phyloP scores from a whole-genome alignment of 1,284 basidiomycete species.

The Heliocybe sulcata region DNA sequence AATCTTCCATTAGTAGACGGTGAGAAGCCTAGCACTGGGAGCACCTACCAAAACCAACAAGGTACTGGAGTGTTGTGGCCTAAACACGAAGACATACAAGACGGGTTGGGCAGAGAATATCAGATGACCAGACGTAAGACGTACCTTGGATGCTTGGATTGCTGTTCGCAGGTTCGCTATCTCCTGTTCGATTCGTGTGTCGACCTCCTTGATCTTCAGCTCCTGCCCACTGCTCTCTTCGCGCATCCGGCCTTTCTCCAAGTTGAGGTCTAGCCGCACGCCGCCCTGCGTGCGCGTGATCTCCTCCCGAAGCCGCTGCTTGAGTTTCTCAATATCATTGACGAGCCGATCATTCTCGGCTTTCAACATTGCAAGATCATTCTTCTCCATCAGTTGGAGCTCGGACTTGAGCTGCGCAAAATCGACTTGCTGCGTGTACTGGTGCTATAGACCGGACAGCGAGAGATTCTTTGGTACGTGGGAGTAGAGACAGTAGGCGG shows the following conservation, averaged over 20 bases:
- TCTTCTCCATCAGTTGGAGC: conserved; percentile 94
- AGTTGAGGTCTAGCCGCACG: conserved; percentile 90
- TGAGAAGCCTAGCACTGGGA: background rate
- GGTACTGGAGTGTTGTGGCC: conserved; percentile 79
- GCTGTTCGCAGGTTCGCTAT: conserved; percentile 87
- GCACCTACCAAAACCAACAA: conserved; percentile 73
- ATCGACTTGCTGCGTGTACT: conserved; percentile 95
- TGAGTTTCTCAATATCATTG: conserved; percentile 92
- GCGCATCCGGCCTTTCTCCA: conserved; percentile 94
- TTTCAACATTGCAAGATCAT: conserved; percentile 94
- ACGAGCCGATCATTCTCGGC: conserved; percentile 91
- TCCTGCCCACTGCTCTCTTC: conserved; percentile 93
- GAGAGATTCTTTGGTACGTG: background rate
- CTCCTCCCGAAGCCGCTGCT: conserved; percentile 89
- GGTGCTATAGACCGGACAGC: conserved; percentile 47
- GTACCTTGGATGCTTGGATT: conserved; percentile 88
- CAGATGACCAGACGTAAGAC: conserved; percentile 18
- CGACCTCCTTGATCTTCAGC: conserved; percentile 97
- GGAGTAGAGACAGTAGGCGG: background rate
- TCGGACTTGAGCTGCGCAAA: conserved; percentile 97
- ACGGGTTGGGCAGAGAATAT: background rate
- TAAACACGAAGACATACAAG: conserved; percentile 18
- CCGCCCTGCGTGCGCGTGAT: conserved; percentile 91
- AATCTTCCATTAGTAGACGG: conserved; percentile 8
- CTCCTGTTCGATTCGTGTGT: conserved; percentile 95